Evolutionary conservation across 345 rosid species (phyloP), one percentile per base, ranked within the genome.

Genomic region (Anastatica hierochuntica): DNA sequence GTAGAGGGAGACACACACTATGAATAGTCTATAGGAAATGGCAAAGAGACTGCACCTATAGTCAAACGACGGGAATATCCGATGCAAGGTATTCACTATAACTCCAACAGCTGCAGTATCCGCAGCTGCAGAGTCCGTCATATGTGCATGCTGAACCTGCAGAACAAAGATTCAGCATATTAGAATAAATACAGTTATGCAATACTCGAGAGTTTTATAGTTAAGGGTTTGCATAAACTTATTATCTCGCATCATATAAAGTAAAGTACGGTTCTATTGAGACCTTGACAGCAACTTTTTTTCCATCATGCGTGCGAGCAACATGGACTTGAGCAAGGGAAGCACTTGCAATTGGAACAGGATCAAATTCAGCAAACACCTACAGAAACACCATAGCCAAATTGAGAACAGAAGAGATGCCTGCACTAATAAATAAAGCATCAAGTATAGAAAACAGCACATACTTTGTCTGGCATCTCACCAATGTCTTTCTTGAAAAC

Each of bases 311-410:
- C 0, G 79, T 83, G 14, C 60, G 72, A 63, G 98, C 97, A 74
- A 85, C 82, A 81, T 92, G 98, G 72, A 92, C 97, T 85, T 92
- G 97, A 46, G 98, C 98, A 49, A 92, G 88, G 53, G 98, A 88
- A 72, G 98, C 97, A 70, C 97, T 92, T 36, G 97, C 98, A 48
- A 92, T 77, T 0, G 97, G 97, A 70, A 76, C 85, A 44, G 94
- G 86, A 60, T 92, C 85, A 72, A 92, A 85, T 24, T 92, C 94
- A 26, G 64, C 64, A 55, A 85, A 92, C 15, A 88, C 66, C 96
- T 88, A 63, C 43, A 61, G 37, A 60, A 48, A 63, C 10, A 39
- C 13, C 2, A 23, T 13, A 26, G 47, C 49, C 58, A 40, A 10
- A 39, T n/a, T 53, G 8, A 59, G 11, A 67, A 37, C 7, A 1